Conservation (phyloP, 1,139 yeast species). For the Magnusiomyces paraingens region DNA sequence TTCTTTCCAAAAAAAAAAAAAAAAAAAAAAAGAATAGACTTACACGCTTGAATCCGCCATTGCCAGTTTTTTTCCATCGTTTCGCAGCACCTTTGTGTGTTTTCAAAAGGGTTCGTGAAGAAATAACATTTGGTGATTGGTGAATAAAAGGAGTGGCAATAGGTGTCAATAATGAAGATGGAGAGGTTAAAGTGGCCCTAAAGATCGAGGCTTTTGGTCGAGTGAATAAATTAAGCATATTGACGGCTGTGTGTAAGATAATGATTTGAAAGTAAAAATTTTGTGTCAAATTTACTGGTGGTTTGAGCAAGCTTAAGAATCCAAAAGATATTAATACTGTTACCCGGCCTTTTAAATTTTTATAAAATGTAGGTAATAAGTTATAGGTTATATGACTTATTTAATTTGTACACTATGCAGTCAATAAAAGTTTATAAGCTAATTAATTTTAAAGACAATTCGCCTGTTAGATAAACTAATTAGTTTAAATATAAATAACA, state of each 20-base stretch:
- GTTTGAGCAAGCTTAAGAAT: background rate
- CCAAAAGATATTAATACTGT: background rate
- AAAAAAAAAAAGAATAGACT: conserved; percentile 19
- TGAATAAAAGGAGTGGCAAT: background rate
- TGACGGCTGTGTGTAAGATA: background rate
- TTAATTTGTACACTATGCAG: too few relatives aligned
- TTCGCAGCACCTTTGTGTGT: conserved; percentile 75
- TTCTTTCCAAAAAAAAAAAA: background rate
- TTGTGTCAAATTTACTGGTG: background rate
- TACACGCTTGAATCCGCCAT: conserved; percentile 45
- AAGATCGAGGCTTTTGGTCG: background rate
- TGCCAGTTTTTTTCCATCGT: conserved; percentile 69
- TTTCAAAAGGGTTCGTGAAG: conserved; percentile 43
- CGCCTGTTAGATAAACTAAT: too few relatives aligned
- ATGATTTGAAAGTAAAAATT: background rate
- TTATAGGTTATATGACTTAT: too few relatives aligned
- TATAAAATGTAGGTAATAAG: too few relatives aligned
- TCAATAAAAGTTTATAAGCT: too few relatives aligned
- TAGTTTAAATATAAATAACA: too few relatives aligned
- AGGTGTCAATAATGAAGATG: conserved; percentile 1
- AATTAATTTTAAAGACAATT: too few relatives aligned
- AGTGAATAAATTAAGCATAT: background rate
- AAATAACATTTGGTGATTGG: conserved; percentile 6
- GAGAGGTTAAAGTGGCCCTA: background rate
- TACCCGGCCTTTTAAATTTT: too few relatives aligned